A percentile compares a stretch with the other conserved stretches of the same genome.
Conservation (phyloP, 148 eudicot species). For the Gaultheria prostrata region DNA sequence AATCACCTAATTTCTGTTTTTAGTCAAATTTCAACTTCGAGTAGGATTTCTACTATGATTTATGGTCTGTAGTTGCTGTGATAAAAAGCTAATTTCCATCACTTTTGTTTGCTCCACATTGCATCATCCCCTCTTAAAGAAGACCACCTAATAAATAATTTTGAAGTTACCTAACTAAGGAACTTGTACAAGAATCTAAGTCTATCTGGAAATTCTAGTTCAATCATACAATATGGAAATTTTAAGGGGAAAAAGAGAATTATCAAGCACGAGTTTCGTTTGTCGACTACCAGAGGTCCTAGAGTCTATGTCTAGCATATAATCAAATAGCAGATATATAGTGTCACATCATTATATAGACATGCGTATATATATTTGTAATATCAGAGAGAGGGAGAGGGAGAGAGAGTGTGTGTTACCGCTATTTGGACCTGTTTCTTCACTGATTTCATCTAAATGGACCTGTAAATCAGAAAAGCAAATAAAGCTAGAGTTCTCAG, state of each 20-base stretch:
- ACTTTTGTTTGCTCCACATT: not conserved
- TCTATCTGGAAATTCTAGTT: not conserved
- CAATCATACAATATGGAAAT: not conserved
- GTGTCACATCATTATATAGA: not conserved
- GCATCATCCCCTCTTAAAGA: not conserved
- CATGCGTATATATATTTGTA: too few relatives aligned
- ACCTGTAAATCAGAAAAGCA: slow-evolving; percentile 42
- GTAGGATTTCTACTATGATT: not conserved
- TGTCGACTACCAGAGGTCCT: not conserved
- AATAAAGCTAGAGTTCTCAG: slow-evolving; percentile 5
- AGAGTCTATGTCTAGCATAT: not conserved
- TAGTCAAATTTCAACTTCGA: not conserved
- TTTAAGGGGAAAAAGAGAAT: not conserved
- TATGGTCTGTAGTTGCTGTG: not conserved
- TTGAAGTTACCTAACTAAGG: not conserved
- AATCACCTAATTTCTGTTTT: not conserved
- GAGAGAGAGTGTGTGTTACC: slow-evolving; percentile 44
- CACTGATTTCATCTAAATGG: slow-evolving; percentile 60
- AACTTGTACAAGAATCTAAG: not conserved
- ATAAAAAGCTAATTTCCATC: not conserved
- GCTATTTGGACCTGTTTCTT: slow-evolving; percentile 45
- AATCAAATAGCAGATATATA: not conserved
- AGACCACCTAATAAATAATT: not conserved
- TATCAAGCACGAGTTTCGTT: not conserved
- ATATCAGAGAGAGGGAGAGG: not conserved